Percentiles rank a stretch among this genome's conserved stretches.
Evolutionary conservation across 352 stramenopile genomes (phyloP).

Genomic region (Pythium diclinum): DNA sequence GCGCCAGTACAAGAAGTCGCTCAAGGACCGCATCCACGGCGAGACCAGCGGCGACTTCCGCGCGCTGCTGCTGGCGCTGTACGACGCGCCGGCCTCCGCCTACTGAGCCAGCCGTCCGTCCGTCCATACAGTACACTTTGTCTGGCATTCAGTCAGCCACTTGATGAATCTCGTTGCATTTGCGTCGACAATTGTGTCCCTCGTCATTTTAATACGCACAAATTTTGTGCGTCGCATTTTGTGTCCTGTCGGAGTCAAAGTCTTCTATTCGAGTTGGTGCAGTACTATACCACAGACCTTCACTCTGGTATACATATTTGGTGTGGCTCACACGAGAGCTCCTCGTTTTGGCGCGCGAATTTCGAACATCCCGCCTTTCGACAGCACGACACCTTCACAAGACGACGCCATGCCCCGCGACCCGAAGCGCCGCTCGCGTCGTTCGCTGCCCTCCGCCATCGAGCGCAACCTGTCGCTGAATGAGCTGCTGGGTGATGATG

Average conservation of each 20-base stretch:
- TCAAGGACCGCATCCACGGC: conserved; percentile 39
- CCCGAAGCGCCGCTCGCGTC: conserved; percentile 22
- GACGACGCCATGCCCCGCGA: neutral
- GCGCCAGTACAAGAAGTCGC: conserved; percentile 31
- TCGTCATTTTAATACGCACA: no score
- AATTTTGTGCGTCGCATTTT: conserved; percentile 1
- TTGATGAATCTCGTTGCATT: neutral
- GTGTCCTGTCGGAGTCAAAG: neutral
- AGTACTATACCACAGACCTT: neutral
- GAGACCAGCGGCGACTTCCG: conserved; percentile 36
- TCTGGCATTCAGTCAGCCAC: neutral
- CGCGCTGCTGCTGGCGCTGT: conserved; percentile 31
- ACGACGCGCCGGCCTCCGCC: conserved; percentile 24
- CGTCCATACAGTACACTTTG: neutral
- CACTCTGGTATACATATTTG: neutral
- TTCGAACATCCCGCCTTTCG: neutral
- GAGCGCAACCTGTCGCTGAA: conserved; percentile 33
- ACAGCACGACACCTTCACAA: neutral
- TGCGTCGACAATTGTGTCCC: neutral
- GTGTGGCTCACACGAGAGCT: conserved; percentile 16
- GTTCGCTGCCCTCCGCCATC: conserved; percentile 28
- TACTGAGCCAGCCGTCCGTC: neutral
- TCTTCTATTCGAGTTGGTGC: neutral
- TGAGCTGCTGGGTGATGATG: conserved; percentile 25
- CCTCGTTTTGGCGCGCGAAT: conserved; percentile 20